Base-by-base conservation (phyloP, 208 protist species). In the Leptomonas pyrrhocoris region DNA sequence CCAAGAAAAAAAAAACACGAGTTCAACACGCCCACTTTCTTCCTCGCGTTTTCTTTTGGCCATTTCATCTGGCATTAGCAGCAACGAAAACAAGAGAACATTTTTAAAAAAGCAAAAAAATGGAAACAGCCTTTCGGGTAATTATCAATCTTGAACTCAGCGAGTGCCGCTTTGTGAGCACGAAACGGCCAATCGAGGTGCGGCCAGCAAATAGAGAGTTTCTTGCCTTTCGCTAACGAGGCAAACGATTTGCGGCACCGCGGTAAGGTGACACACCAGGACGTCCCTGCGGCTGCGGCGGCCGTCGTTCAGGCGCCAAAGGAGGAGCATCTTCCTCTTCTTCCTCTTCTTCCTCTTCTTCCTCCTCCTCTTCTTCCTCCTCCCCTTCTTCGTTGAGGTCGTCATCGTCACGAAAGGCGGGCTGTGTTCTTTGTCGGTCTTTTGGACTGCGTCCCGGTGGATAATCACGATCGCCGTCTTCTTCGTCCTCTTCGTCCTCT, bases 291-390 rank as follows among this genome's bases (percentile, higher is more conserved):
- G 60, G 11, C 3, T 18, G 34, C 16, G 55, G 34, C 4, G 53
- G 31, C 18, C 11, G 21, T 9, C 21, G 50, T 25, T 25, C 50
- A 31, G 6, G 50, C 19, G 50, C 13, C 4, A 40, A 25, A 7
- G 56, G 2, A 21, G 19, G 19, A 2, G 58, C 57, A 15, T 64
- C 68, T 31, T 63, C 61, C 42, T 68, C 56, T 46, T 79, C 63
- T 34, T 77, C 66, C 27, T 77, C 58, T 25, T 64, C 68, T 19
- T 68, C 61, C 23, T 68, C 49, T 42, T 79, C 66, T 30, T 79
- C 68, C 31, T 79, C 73, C 25, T 65, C 59, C 58, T 79, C 66
- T 54, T 73, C 73, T 51, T 79, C 65, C 4, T 66, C 63, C 19
- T 68, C 51, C 8, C 8, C 7, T 18, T 77, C 70, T 42, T 79